A percentile compares a stretch with the other conserved stretches of the same genome.
Evolutionary conservation across 805 yeast species (phyloP).

Genomic region (Millerozyma acaciae): DNA sequence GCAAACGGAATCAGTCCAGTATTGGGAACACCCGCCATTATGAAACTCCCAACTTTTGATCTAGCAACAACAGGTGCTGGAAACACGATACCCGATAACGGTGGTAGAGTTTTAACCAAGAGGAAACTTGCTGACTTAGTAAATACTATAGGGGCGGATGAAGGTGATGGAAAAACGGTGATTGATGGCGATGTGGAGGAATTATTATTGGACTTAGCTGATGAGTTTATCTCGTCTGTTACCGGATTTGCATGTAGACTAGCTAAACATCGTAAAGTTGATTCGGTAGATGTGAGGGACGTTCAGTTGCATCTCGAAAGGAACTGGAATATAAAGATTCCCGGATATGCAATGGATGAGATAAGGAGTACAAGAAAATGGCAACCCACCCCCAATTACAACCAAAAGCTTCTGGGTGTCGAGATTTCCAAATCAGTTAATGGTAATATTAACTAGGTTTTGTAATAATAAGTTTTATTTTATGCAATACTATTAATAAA

Average conservation of each 20-base stretch:
- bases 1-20: slow-evolving; percentile 64
- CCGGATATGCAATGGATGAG: slow-evolving; percentile 91
- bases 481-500: background rate
- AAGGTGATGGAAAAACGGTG: slow-evolving; percentile 84
- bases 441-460: slow-evolving; percentile 33
- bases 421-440: slow-evolving; percentile 61
- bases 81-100: slow-evolving; percentile 45
- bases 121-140: slow-evolving; percentile 87
- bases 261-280: slow-evolving; percentile 91
- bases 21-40: slow-evolving; percentile 69
- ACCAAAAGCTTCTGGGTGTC: slow-evolving; percentile 66
- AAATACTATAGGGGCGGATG: slow-evolving; percentile 74
- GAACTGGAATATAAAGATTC: slow-evolving; percentile 92
- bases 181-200: slow-evolving; percentile 97
- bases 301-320: slow-evolving; percentile 87
- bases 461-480: background rate
- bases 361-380: slow-evolving; percentile 73
- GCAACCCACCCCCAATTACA: slow-evolving; percentile 60
- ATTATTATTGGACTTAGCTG: slow-evolving; percentile 84
- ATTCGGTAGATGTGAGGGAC: slow-evolving; percentile 81
- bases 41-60: slow-evolving; percentile 78
- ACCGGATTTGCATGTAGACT: slow-evolving; percentile 91
- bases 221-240: slow-evolving; percentile 88
- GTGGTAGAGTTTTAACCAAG: slow-evolving; percentile 81
- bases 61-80: slow-evolving; percentile 36